Base-by-base conservation (phyloP, 1,284 basidiomycete species). In the Albatrellus sp. region DNA sequence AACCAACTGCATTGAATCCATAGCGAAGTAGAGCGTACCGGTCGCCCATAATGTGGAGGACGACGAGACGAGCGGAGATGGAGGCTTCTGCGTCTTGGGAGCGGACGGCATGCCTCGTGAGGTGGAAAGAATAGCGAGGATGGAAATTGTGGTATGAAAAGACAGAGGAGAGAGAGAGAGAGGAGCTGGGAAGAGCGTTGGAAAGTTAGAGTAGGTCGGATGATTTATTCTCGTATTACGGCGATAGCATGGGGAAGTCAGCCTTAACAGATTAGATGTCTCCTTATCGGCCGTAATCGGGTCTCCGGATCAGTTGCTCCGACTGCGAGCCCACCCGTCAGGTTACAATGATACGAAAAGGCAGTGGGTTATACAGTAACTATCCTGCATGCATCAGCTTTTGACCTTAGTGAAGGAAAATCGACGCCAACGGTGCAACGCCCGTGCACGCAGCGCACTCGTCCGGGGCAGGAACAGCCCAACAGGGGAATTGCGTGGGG, bases 11-110 rank as follows among this genome's bases (percentile, higher is more conserved):
- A 16, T 31, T 16, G 9, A 29, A 43, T 36, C 10, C 33, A 29
- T 35, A 33, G 16, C 35, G 33, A 39, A 33, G 37, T 20, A 24
- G 13, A 32, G 7, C 33, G n/a, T 58, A 71, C 72, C 70, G 57
- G 69, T 70, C 31, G 72, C 72, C 72, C 72, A 74, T 45, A 74
- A 60, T 7, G 69, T 74, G 5, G 71, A 61, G 11, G 75, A 71
- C 14, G 68, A 64, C 12, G 59, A 55, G 42, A 58, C 49, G 16
- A 56, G 44, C 38, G 57, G 56, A 24, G 60, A 48, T 44, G 58
- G 50, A 17, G 56, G 37, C 14, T 57, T 3, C 24, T 4, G 24
- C 7, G 7, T 24, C 24, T 24, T 24, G 24, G 24, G 24, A 24
- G 46, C 39, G 53, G 46, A 50, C 40, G 13, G 30, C 19, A 38